Evolutionary conservation across 306 rosid species (phyloP), one percentile per base, ranked within the genome.

Genomic region (Malus sieversii): DNA sequence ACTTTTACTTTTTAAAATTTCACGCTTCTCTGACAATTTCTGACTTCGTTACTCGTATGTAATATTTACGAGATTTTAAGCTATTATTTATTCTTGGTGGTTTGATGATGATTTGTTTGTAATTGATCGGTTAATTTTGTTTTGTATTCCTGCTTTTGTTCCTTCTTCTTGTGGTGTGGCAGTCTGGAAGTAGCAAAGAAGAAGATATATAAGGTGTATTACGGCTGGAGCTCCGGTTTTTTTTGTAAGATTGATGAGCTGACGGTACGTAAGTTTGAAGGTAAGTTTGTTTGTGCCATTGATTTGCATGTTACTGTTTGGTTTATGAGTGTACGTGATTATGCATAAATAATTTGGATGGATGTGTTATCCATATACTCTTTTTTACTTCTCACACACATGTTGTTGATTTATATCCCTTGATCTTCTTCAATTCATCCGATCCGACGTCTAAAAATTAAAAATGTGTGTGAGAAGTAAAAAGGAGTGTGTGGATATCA

Each of bases 191-290:
- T 92, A 70, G 99, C 99, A 33, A 92, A 84, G 86, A 88, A 84
- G 96, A 95, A 81, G 84, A 92, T 95, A 59, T 92, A 92, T 80
- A 92, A 95, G 75, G 96, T 92, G 38, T 86, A 97, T 1, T 92
- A 91, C 13, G 97, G 87, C 82, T 85, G 99, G 83, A 92, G 90
- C 73, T 92, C 84, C 55, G 97, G 97, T 1, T 95, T 95, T 70
- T 97, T 97, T 13, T 87, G 93, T 55, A 93, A 87, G 83, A 83
- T 95, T 71, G 99, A 92, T 4, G 99, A 95, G 78, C 97, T 92
- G 84, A 95, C 97, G 2, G 87, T 97, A 44, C 86, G 88, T 65
- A 95, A 95, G 91, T 83, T 95, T 1, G 99, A 90, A 86, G 97
- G 97, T 90, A 38, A 9, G 42, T 38, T 38, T 7, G 42, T 38